These are phyloP conservation scores for Fusarium sp. DNA, from an alignment of 2,329 filamentous ascomycete species.

Conservation along the genomic window DNA sequence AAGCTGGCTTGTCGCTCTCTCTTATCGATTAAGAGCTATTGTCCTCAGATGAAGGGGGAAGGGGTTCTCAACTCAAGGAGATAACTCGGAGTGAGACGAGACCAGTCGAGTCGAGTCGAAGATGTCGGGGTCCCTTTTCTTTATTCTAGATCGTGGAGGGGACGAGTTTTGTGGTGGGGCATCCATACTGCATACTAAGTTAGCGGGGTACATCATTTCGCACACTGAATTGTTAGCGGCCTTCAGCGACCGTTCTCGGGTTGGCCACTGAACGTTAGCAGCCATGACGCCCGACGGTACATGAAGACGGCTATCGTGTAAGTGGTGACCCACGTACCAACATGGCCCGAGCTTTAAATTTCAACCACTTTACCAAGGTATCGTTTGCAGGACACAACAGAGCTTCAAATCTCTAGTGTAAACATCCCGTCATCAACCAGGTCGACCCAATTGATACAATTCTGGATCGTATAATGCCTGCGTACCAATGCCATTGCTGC, in stretches of 20 bases:
- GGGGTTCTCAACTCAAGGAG: constrained; percentile 18
- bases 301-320: constrained; percentile 25
- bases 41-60: neutral
- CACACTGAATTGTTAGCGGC: neutral
- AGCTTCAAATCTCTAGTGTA: neutral
- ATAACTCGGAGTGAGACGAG: constrained; percentile 29
- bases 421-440: neutral
- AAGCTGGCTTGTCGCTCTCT: neutral
- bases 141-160: constrained; percentile 25
- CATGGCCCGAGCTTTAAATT: constrained; percentile 38
- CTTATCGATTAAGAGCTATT: constrained; percentile 12
- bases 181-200: constrained; percentile 11
- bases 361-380: neutral
- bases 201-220: constrained; percentile 35
- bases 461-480: constrained; percentile 43
- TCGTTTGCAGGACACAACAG: neutral
- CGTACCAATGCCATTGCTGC: constrained; percentile 43
- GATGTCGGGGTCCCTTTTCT: constrained; percentile 12
- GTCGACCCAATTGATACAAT: constrained; percentile 14
- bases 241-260: constrained; percentile 33
- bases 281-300: constrained; percentile 36
- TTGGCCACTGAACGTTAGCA: constrained; percentile 4
- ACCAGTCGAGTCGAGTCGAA: constrained; percentile 5
- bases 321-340: constrained; percentile 33
- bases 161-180: constrained; percentile 44